Base-by-base conservation (phyloP, 805 yeast genomes). In the Maudiozyma barnettii region DNA sequence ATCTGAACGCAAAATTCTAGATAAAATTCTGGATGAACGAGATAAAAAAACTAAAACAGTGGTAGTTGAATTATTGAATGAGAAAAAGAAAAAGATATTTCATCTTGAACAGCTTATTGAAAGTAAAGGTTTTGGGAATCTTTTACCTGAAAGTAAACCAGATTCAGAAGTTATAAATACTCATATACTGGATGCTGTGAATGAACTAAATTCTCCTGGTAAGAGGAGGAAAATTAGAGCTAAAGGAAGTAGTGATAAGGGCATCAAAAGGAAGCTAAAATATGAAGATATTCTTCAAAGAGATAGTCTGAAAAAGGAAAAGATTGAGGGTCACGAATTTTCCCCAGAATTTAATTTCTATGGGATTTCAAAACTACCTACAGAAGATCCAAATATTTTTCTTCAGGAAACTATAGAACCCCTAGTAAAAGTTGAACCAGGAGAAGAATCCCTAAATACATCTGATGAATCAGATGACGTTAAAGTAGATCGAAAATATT, bases 171-270 rank as follows among this genome's bases (percentile, higher is more conserved):
- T 52, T 5, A 51, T 60, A 3, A 58, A 59, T 45, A 45, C 43
- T 19, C 43, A 56, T 40, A 53, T 60, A 3, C 49, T 39, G 4
- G 44, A 51, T 3, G 50, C 53, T 10, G 55, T 59, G 0, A 46
- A 54, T 6, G 49, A 49, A 26, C 46, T 59, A 18, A 56, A 53
- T 26, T 58, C 63, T 1, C 63, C 63, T 14, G 61, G 62, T 2
- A 59, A 53, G 42, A 49, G 59, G 23, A 51, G 44, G 44, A 44
- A 41, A 20, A 37, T 35, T 2, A 23, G 22, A 20, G 14, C 14
- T 20, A 39, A 14, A 22, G 29, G 18, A 21, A 38, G 14, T 22
- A 26, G 22, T 22, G 8, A 26, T 26, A 26, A 26, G 30, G 8
- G 10, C 8, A 31, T 39, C 18, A 46, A 44, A 29, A 22, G 38